A percentile compares a stretch with the other conserved stretches of the same genome.
Conservation (phyloP, 2,329 filamentous ascomycete genomes). For the Cordyceps sp. region DNA sequence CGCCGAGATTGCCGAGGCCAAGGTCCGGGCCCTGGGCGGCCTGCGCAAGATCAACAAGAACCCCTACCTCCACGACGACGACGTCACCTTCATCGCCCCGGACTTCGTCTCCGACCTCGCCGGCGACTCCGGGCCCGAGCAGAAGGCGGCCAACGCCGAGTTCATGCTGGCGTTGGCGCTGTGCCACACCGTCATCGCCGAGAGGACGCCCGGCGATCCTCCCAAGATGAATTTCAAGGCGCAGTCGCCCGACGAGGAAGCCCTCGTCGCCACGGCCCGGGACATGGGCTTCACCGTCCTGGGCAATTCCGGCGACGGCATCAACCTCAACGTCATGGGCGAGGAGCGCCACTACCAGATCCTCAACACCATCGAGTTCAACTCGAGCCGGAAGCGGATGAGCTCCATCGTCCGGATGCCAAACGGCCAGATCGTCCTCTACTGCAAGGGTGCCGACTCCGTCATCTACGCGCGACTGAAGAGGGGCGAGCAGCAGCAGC, state of each 20-base stretch:
- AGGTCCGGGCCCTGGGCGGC: conserved; percentile 51
- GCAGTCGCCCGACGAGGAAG: conserved; percentile 92
- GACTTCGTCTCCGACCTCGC: conserved; percentile 73
- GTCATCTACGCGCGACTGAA: conserved; percentile 88
- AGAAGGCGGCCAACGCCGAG: conserved; percentile 61
- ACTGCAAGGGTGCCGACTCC: conserved; percentile 95
- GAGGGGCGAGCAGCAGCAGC: conserved; percentile 68
- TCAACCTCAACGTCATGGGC: conserved; percentile 75
- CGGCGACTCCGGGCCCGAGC: conserved; percentile 59
- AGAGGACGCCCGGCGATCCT: conserved; percentile 74
- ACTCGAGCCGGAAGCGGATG: conserved; percentile 93
- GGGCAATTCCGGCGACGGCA: conserved; percentile 60
- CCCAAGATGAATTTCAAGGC: conserved; percentile 91
- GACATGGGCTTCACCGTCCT: conserved; percentile 93
- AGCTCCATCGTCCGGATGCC: conserved; percentile 94
- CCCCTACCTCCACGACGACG: conserved; percentile 76
- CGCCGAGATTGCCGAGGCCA: conserved; percentile 65
- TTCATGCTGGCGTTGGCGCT: conserved; percentile 93
- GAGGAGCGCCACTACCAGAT: conserved; percentile 73
- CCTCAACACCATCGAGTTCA: conserved; percentile 93
- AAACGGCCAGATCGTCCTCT: conserved; percentile 71
- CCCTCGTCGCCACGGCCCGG: conserved; percentile 80
- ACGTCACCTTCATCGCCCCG: conserved; percentile 81
- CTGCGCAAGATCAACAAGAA: conserved; percentile 73
- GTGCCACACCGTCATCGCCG: conserved; percentile 94